A percentile compares a stretch with the other conserved stretches of the same genome.
Evolutionary conservation across 345 rosid genomes (phyloP).

Genomic region (Aurinia saxatilis): DNA sequence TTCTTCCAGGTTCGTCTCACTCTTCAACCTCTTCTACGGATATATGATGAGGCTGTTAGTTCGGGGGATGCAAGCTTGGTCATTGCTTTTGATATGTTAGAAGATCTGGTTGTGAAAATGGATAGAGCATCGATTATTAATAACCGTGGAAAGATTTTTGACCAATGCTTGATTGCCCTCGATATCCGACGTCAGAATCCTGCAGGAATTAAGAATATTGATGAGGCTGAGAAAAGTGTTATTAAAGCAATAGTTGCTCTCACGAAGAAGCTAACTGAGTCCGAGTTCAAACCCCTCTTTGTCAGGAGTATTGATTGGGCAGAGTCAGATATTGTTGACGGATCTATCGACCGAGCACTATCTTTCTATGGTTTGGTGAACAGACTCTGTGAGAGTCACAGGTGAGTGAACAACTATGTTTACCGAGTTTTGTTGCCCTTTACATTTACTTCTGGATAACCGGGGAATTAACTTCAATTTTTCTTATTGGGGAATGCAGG

Average conservation of each 20-base stretch:
- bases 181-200: constrained; percentile 75
- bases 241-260: constrained; percentile 48
- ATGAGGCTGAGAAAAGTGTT: constrained; percentile 67
- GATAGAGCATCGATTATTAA: constrained; percentile 62
- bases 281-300: constrained; percentile 89
- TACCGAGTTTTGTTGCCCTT: background rate
- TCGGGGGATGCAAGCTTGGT: constrained; percentile 69
- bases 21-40: constrained; percentile 64
- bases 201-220: constrained; percentile 46
- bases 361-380: constrained; percentile 70
- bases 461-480: background rate
- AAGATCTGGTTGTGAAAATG: constrained; percentile 53
- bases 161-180: constrained; percentile 71
- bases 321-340: constrained; percentile 53
- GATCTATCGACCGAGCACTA: constrained; percentile 53
- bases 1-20: constrained; percentile 73
- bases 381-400: constrained; percentile 73
- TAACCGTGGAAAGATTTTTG: constrained; percentile 60
- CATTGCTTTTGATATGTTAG: constrained; percentile 72
- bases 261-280: constrained; percentile 92
- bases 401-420: constrained; percentile 37
- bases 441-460: background rate
- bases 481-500: constrained; percentile 40
- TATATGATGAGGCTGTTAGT: constrained; percentile 54
- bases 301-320: constrained; percentile 77